Evolutionary conservation across 2,329 filamentous ascomycete species (phyloP), one percentile per base, ranked within the genome.

Genomic region (Tetracladium maxilliforme): DNA sequence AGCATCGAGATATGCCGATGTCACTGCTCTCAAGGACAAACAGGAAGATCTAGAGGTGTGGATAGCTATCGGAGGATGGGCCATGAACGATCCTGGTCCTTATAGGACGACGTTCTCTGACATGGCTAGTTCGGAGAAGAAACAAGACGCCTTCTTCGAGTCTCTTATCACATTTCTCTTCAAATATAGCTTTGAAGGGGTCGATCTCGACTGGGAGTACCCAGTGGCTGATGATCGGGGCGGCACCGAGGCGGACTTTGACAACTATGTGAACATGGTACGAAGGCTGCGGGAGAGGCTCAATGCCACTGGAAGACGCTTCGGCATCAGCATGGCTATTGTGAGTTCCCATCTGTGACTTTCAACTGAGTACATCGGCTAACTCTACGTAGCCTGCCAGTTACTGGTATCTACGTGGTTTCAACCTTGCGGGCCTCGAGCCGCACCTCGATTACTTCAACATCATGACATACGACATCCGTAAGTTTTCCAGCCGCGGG

Each of bases 121-220:
- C 16, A 44, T 58, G 32, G 42, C 40, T 5, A 39, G 30, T 12
- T 38, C 33, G 3, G 16, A 40, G 6, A 26, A 30, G 4, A 49
- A 44, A 11, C 41, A 45, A n/a, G 23, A 29, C 0, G 34, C 31
- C 1, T 64, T 63, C 32, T 44, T 53, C 27, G 30, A 37, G 2
- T 48, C 42, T 1, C 31, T 59, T 0, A 28, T 49, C 3, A 23
- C 28, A 2, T 61, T 64, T 33, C 43, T 63, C 36, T 16, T 34
- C 2, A 46, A 39, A 6, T 59, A 57, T 33, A 42, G 42, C 4
- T 58, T 63, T 25, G 50, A 56, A 30, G 56, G 55, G 3, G 40
- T 58, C 3, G 56, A 63, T 25, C 34, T 63, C n/a, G 52, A 62
- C 31, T 63, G 56, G 58, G 48, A 52, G 22, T 46, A 51, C 22